These are phyloP conservation scores for Hypoxylon fuscum DNA, from an alignment of 495 filamentous ascomycete genomes.

Conservation along the genomic window DNA sequence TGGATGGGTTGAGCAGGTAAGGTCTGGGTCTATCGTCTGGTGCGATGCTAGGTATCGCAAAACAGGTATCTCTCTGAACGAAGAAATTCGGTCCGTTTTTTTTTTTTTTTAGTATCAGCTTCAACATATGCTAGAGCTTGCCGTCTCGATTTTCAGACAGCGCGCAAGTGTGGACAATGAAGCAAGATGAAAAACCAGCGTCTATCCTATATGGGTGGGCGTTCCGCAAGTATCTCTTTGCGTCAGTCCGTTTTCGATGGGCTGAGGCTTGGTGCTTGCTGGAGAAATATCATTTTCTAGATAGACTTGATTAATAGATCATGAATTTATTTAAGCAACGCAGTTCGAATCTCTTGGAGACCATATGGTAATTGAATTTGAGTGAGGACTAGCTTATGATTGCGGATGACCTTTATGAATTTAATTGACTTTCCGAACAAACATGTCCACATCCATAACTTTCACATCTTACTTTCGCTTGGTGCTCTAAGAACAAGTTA, in stretches of 20 bases:
- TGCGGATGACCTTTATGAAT: not conserved
- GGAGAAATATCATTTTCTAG: conserved; percentile 36
- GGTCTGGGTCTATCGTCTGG: not conserved
- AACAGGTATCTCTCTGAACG: not conserved
- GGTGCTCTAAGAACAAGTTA: conserved; percentile 24
- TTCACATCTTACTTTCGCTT: conserved; percentile 39
- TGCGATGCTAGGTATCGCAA: not conserved
- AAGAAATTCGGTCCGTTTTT: too few species aligned
- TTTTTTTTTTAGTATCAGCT: conserved; percentile 48
- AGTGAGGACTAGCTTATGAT: not conserved
- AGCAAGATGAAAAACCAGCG: conserved; percentile 53
- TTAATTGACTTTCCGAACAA: not conserved
- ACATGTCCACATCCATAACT: not conserved
- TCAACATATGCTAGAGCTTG: conserved; percentile 64
- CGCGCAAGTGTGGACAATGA: conserved; percentile 65
- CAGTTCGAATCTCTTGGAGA: too few species aligned
- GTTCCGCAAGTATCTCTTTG: conserved; percentile 31
- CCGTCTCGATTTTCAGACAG: conserved; percentile 52
- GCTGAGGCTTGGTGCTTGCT: conserved; percentile 43
- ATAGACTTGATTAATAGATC: too few species aligned
- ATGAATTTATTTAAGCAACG: too few species aligned
- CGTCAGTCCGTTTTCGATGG: conserved; percentile 33
- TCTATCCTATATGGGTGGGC: conserved; percentile 33
- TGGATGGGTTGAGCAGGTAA: not conserved
- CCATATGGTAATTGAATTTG: too few species aligned